Evolutionary conservation across 2,329 filamentous ascomycete species (phyloP), one percentile per base, ranked within the genome.

Genomic region (Dendrostoma leiphaemia): DNA sequence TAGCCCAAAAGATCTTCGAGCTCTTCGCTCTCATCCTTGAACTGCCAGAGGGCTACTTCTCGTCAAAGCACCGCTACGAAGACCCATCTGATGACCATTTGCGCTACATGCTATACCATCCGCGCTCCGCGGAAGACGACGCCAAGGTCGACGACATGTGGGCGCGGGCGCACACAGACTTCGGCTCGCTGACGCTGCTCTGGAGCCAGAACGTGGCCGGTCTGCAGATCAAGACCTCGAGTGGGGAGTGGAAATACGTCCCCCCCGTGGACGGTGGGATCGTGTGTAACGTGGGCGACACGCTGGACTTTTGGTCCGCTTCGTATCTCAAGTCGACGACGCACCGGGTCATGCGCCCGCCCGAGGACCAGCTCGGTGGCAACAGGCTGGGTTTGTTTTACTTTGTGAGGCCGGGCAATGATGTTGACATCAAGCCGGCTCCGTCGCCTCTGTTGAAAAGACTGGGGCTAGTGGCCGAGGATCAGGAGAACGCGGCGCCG

Each of bases 101-200:
- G 12, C 76, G 81, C 7, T 82, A 81, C 64, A 82, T 82, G 79
- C 71, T 74, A 45, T 82, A 82, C 59, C 71, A 73, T 26, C 69
- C 73, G 0, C 73, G 78, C 7, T 67, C 69, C 0, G 60, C 68
- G 15, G 70, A 72, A 6, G 71, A 75, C 23, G 76, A 74, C 63
- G 57, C 52, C n/a, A 55, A 47, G 28, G 59, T 63, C 15, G 53
- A 60, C 21, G 61, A 65, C 32, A 64, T 56, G 2, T 67, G 63
- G 63, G 61, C 62, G 1, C 59, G 64, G 6, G 66, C 63, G 0
- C 78, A 82, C 61, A 81, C 79, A 1, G 79, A 82, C 59, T 69
- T 81, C 12, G 79, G 78, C 0, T 76, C 72, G 0, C 65, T 82
- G 6, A 82, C 79, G 3, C 69, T 82, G 8, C 72, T 82, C 3